Conservation (phyloP, 768 basidiomycete genomes). For the Suillus bovinus region DNA sequence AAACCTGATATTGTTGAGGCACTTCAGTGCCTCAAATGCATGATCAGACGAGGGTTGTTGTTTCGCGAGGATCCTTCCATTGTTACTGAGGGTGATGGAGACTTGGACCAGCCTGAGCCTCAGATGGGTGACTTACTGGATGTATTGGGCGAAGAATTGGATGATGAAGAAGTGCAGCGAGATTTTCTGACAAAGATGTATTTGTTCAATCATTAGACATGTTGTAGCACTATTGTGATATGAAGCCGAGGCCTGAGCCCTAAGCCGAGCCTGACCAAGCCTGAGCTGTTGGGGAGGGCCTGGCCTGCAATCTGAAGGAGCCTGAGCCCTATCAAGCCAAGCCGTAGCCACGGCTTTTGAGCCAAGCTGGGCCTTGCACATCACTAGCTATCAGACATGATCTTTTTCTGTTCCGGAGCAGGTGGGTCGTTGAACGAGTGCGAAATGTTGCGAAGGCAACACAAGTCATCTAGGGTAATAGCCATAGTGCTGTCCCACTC, state of each 20-base stretch:
- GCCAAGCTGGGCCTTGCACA: not conserved
- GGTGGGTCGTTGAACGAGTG: no score
- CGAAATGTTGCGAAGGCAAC: no score
- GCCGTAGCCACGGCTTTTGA: not conserved
- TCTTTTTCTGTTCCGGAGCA: no score
- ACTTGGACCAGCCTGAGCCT: not conserved
- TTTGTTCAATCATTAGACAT: not conserved
- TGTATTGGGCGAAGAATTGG: not conserved
- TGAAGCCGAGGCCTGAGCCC: not conserved
- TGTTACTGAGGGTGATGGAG: not conserved
- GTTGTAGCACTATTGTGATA: not conserved
- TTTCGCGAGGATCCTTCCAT: not conserved
- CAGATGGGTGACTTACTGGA: not conserved
- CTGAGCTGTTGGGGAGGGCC: not conserved
- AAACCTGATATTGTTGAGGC: not conserved
- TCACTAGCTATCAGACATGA: no score
- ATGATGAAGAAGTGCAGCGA: not conserved
- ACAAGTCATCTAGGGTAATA: no score
- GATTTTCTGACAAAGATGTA: not conserved
- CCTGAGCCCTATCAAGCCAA: not conserved
- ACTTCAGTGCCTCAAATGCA: not conserved
- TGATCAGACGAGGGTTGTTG: not conserved
- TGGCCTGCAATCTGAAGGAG: not conserved
- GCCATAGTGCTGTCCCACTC: no score
- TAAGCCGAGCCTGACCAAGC: not conserved